These are phyloP conservation scores for Exophiala xenobiotica DNA, from an alignment of 2,329 filamentous ascomycete genomes.

Conservation along the genomic window DNA sequence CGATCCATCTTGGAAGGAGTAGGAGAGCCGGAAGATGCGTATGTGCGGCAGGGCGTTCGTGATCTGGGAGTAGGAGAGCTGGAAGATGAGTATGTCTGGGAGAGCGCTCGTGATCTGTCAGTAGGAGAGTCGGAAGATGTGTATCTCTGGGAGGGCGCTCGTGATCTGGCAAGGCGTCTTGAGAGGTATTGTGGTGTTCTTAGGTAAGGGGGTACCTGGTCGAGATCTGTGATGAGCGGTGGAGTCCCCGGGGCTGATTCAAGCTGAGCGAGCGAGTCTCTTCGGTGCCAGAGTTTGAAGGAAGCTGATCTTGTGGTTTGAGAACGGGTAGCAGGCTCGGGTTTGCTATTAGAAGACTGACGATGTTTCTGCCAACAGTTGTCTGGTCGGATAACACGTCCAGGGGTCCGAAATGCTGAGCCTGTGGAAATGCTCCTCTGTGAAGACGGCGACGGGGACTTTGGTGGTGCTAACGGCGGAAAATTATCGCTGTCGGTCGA, in stretches of 20 bases:
- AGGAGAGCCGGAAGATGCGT: neutral
- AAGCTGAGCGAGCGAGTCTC: neutral
- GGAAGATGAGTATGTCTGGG: too few species aligned
- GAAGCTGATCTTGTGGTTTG: neutral
- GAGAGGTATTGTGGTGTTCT: too few species aligned
- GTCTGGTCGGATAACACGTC: slow-evolving; percentile 10
- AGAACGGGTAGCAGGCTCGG: neutral
- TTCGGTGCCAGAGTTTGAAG: neutral
- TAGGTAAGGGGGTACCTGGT: too few species aligned
- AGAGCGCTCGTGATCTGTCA: too few species aligned
- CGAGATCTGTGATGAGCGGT: too few species aligned
- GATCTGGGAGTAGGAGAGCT: neutral
- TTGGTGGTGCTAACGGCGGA: neutral
- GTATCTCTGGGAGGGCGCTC: too few species aligned
- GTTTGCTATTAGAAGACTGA: neutral
- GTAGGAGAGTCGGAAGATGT: too few species aligned
- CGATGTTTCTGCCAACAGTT: slow-evolving; percentile 18
- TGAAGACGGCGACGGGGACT: neutral
- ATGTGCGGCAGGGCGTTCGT: neutral
- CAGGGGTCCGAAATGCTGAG: slow-evolving; percentile 4
- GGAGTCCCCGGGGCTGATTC: too few species aligned
- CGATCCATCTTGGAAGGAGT: slow-evolving; percentile 19
- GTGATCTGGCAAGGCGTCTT: too few species aligned
- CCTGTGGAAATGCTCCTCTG: neutral
- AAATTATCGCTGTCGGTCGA: neutral